Evolutionary conservation across 495 filamentous ascomycete species (phyloP).

Genomic region (Podospora fimiseda): DNA sequence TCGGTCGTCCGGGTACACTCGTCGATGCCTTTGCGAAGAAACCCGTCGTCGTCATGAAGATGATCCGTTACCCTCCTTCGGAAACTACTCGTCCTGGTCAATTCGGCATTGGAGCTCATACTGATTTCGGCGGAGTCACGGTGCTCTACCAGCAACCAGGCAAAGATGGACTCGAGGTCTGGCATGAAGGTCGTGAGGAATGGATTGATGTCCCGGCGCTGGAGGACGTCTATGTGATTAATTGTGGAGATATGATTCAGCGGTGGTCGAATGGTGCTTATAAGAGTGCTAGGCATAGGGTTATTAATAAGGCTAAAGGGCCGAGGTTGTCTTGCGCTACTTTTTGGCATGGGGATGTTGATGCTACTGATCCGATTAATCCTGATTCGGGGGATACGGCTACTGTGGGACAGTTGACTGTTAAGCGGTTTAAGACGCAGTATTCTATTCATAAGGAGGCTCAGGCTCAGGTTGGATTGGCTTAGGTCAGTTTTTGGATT

Average conservation of each 20-base stretch:
- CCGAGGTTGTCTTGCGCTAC: constrained; percentile 25
- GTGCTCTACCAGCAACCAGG: constrained; percentile 39
- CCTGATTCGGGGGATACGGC: background rate
- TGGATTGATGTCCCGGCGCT: constrained; percentile 35
- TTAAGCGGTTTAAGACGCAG: constrained; percentile 6
- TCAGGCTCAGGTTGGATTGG: constrained; percentile 6
- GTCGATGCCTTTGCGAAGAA: constrained; percentile 42
- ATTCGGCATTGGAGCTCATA: constrained; percentile 34
- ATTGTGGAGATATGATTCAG: constrained; percentile 39
- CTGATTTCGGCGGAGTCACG: constrained; percentile 36
- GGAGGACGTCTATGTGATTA: constrained; percentile 39
- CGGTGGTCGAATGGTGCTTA: constrained; percentile 33
- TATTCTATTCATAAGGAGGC: constrained; percentile 2
- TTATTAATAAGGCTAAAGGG: constrained; percentile 28
- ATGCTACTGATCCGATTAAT: constrained; percentile 4
- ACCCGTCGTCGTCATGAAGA: constrained; percentile 35
- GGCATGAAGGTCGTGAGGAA: constrained; percentile 27
- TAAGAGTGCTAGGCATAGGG: constrained; percentile 33
- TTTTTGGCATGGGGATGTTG: constrained; percentile 31
- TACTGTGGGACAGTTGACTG: constrained; percentile 18
- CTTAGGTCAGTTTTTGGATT: no score
- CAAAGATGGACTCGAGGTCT: constrained; percentile 40
- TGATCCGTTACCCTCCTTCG: constrained; percentile 41
- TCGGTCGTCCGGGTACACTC: constrained; percentile 29
- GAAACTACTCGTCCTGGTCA: constrained; percentile 29